Evolutionary conservation across 106 monocot species (phyloP).

Genomic region (Alisma plantagoaquatica): DNA sequence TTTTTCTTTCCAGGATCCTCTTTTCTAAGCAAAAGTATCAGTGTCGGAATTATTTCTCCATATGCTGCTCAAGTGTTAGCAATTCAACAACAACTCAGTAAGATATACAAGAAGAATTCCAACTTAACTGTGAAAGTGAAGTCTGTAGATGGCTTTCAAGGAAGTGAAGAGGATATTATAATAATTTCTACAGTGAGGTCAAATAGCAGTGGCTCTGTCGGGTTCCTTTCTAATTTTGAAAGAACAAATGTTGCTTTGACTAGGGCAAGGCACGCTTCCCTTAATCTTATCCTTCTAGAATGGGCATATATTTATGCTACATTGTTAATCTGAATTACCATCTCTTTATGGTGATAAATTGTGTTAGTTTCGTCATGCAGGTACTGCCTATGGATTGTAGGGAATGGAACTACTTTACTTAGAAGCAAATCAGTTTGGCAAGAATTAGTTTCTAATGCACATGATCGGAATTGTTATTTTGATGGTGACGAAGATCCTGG

Average conservation of each 20-base stretch:
- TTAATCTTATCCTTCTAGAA: not conserved
- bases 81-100: slow-evolving; percentile 10
- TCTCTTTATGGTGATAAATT: not conserved
- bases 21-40: not conserved
- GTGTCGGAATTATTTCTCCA: slow-evolving; percentile 20
- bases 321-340: not conserved
- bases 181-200: slow-evolving; percentile 23
- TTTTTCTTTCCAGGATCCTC: not conserved
- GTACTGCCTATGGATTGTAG: slow-evolving; percentile 1
- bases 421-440: not conserved
- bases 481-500: not conserved
- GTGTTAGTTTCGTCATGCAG: not conserved
- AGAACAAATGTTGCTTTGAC: slow-evolving; percentile 19
- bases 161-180: slow-evolving; percentile 21
- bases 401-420: not conserved
- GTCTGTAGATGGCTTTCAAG: slow-evolving; percentile 24
- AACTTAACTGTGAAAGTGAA: slow-evolving; percentile 6
- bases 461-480: not conserved
- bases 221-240: slow-evolving; percentile 15
- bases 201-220: slow-evolving; percentile 11
- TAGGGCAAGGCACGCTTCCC: slow-evolving; percentile 8
- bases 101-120: not conserved
- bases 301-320: not conserved
- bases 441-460: not conserved
- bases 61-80: slow-evolving; percentile 18